Conservation (phyloP, 2,329 filamentous ascomycete species). For the Colletotrichum filicis region DNA sequence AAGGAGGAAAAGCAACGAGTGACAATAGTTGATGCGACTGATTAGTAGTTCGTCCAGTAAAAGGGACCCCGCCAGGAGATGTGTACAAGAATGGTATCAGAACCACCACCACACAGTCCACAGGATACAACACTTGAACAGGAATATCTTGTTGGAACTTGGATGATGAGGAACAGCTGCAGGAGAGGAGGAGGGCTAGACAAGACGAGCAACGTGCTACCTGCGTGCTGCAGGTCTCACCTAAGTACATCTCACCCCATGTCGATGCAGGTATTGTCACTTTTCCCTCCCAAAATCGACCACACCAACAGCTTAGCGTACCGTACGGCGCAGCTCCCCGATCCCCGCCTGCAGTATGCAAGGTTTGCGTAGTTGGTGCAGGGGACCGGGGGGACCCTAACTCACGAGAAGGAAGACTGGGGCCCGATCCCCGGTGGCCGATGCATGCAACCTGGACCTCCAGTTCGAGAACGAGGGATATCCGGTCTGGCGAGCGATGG, state of each 20-base stretch:
- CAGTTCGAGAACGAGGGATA: slow-evolving; percentile 2
- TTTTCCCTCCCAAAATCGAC: background rate
- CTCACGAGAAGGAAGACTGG: background rate
- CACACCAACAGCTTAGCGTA: background rate
- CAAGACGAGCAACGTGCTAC: background rate
- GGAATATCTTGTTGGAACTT: background rate
- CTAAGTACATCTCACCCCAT: background rate
- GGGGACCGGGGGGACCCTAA: background rate
- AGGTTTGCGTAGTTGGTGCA: background rate
- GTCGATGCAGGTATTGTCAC: background rate
- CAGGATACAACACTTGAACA: background rate
- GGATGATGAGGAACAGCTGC: background rate
- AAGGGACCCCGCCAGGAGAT: background rate
- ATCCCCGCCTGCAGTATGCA: slow-evolving; percentile 6
- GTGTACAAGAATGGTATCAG: background rate
- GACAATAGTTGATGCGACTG: background rate
- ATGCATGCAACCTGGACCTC: slow-evolving; percentile 12
- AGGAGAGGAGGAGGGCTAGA: background rate
- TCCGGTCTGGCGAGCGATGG: background rate
- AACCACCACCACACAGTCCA: background rate
- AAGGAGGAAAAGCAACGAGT: slow-evolving; percentile 8
- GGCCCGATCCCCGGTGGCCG: background rate
- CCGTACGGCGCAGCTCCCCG: slow-evolving; percentile 17
- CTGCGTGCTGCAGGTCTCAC: background rate
- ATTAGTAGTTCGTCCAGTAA: background rate